A percentile compares a stretch with the other conserved stretches of the same genome.
Conservation (phyloP, 441 rosid species). For the Bocquillonia castaneifolia region DNA sequence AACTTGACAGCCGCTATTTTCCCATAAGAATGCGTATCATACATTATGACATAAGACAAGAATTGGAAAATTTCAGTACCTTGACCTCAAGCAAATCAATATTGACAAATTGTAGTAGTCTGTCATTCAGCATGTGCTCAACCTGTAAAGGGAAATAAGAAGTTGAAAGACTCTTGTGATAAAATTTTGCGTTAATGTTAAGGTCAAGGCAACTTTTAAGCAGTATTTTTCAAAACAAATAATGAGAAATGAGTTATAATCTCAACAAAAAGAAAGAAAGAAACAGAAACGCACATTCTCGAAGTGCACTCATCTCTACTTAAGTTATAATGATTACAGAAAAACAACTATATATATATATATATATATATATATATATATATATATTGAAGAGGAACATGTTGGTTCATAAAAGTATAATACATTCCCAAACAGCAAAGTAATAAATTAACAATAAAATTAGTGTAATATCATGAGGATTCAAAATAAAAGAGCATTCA, state of each 20-base stretch:
- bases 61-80: constrained; percentile 45
- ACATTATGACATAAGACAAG: constrained; percentile 12
- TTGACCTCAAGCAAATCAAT: constrained; percentile 88
- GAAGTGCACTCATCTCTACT: too few species aligned
- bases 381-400: too few species aligned
- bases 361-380: too few species aligned
- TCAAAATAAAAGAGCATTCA: background rate
- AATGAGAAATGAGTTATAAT: too few species aligned
- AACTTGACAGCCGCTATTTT: background rate
- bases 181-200: background rate
- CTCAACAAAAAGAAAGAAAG: too few species aligned
- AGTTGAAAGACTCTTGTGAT: background rate
- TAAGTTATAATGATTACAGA: too few species aligned
- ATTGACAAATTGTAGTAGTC: constrained; percentile 88
- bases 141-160: constrained; percentile 48
- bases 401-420: too few species aligned
- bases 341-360: too few species aligned
- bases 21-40: background rate
- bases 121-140: constrained; percentile 95
- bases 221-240: background rate
- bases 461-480: background rate
- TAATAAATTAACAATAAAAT: background rate
- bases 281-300: background rate
- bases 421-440: background rate
- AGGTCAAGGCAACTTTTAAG: background rate